Evolutionary conservation across 768 basidiomycete genomes (phyloP).

Genomic region (Pleurotus sapidus): DNA sequence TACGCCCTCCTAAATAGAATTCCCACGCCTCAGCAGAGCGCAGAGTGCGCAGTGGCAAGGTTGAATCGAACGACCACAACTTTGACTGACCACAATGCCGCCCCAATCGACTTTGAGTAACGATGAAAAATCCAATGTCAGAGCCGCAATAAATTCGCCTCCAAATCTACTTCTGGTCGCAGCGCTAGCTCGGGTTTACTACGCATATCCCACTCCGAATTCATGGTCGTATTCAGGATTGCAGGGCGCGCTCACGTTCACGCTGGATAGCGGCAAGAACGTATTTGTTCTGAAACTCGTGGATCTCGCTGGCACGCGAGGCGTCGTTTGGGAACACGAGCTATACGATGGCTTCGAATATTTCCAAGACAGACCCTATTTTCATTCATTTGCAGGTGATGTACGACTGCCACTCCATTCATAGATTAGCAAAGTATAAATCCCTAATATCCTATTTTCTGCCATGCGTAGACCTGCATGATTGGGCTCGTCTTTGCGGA

Average conservation of each 20-base stretch:
- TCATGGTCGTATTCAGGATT: conserved; percentile 88
- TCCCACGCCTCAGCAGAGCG: background rate
- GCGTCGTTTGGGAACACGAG: conserved; percentile 93
- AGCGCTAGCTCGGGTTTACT: conserved; percentile 87
- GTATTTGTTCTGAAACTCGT: conserved; percentile 73
- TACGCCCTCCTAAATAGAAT: background rate
- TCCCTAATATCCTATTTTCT: conserved; percentile 1
- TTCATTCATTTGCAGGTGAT: conserved; percentile 91
- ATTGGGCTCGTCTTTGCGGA: conserved; percentile 89
- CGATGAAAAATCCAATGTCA: conserved; percentile 80
- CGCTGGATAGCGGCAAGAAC: conserved; percentile 54
- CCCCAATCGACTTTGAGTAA: conserved; percentile 63
- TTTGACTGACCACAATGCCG: conserved; percentile 49
- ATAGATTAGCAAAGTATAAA: background rate
- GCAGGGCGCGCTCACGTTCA: conserved; percentile 81
- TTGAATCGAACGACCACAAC: background rate
- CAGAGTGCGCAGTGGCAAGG: background rate
- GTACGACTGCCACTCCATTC: conserved; percentile 55
- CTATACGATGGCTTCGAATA: conserved; percentile 82
- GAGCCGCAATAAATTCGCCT: conserved; percentile 43
- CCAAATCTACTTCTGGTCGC: conserved; percentile 80
- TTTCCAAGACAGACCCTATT: conserved; percentile 81
- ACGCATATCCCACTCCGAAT: conserved; percentile 72
- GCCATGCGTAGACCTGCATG: conserved; percentile 68
- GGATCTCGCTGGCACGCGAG: conserved; percentile 80